Conservation (phyloP, 2,329 filamentous ascomycete genomes). For the Aspergillus intermedius region DNA sequence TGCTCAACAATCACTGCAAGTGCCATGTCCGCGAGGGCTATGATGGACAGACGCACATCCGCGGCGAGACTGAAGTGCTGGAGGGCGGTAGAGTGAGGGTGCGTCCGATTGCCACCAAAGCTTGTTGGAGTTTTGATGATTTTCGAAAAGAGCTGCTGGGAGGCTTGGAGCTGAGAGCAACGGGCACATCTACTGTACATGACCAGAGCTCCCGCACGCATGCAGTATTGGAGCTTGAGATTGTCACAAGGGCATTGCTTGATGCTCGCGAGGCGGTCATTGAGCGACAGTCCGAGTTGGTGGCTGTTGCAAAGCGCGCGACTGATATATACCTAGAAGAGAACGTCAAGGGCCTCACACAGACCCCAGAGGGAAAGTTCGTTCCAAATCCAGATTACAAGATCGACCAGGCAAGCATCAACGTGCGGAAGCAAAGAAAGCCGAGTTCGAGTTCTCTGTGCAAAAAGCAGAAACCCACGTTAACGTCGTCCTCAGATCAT, state of each 20-base stretch:
- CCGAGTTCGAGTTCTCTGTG: constrained; percentile 28
- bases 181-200: constrained; percentile 36
- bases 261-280: constrained; percentile 33
- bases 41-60: constrained; percentile 37
- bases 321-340: constrained; percentile 39
- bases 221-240: constrained; percentile 39
- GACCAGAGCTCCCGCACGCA: constrained; percentile 43
- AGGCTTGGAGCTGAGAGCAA: constrained; percentile 26
- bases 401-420: constrained; percentile 33
- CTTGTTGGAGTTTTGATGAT: constrained; percentile 30
- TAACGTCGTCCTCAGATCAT: constrained; percentile 15
- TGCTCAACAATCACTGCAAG: constrained; percentile 33
- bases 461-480: constrained; percentile 30
- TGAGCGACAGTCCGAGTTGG: constrained; percentile 40
- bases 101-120: constrained; percentile 25
- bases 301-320: constrained; percentile 39
- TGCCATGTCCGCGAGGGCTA: constrained; percentile 38
- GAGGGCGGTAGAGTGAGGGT: constrained; percentile 38
- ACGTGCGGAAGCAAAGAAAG: constrained; percentile 36
- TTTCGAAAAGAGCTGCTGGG: constrained; percentile 22
- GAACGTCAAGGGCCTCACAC: constrained; percentile 23
- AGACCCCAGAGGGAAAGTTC: constrained; percentile 26
- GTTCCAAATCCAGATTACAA: constrained; percentile 29
- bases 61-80: constrained; percentile 38
- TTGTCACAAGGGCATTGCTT: constrained; percentile 32